Evolutionary conservation across 2,329 filamentous ascomycete species (phyloP).

Genomic region (Beauveria australis): DNA sequence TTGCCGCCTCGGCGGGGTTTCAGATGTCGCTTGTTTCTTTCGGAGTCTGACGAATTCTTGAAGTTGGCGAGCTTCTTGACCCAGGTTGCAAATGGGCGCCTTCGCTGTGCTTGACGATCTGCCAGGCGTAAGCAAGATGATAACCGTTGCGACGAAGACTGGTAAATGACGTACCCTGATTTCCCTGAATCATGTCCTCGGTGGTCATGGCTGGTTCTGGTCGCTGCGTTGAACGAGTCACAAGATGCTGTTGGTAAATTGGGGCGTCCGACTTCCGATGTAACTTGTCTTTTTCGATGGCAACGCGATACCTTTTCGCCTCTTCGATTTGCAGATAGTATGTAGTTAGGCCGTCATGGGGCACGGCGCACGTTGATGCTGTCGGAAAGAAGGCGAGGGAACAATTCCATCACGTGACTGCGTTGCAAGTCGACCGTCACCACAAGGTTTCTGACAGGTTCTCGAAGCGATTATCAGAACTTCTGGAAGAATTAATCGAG

Average conservation of each 20-base stretch:
- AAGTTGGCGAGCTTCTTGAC: constrained; percentile 89
- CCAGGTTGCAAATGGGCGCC: constrained; percentile 84
- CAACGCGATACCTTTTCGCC: neutral
- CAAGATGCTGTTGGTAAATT: neutral
- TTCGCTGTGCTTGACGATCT: constrained; percentile 62
- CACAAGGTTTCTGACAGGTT: neutral
- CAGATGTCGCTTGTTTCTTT: constrained; percentile 32
- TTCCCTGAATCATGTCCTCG: constrained; percentile 29
- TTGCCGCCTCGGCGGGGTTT: constrained; percentile 49
- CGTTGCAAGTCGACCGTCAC: neutral
- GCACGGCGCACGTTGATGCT: neutral
- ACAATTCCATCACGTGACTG: constrained; percentile 4
- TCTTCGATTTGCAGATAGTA: neutral
- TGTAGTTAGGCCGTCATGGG: neutral
- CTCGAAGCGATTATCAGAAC: neutral
- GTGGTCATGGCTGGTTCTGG: constrained; percentile 25
- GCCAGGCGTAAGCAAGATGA: constrained; percentile 26
- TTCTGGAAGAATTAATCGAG: neutral
- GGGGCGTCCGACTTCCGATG: neutral
- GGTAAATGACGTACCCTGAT: constrained; percentile 31
- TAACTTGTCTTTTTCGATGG: neutral
- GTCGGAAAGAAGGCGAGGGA: neutral
- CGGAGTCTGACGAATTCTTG: constrained; percentile 62
- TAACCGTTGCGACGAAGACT: constrained; percentile 12
- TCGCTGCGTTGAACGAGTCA: neutral